Percentiles rank a stretch among this genome's conserved stretches.
These are phyloP conservation scores for Xylaria sp. DNA, from an alignment of 2,329 filamentous ascomycete genomes.

Conservation along the genomic window DNA sequence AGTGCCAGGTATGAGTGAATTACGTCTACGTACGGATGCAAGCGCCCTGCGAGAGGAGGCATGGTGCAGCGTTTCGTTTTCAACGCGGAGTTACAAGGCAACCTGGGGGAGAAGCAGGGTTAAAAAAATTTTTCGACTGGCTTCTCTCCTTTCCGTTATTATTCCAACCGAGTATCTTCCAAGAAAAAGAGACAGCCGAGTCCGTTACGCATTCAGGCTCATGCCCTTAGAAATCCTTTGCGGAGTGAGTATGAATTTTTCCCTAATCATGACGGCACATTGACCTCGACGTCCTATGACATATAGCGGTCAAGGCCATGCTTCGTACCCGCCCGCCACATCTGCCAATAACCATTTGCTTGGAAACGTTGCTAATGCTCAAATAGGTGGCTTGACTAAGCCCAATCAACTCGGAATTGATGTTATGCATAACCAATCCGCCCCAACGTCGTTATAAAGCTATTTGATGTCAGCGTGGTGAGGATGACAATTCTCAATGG, in stretches of 20 bases:
- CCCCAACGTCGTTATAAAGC: not conserved
- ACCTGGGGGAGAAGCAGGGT: slow-evolving; percentile 9
- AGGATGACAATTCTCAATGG: slow-evolving; percentile 8
- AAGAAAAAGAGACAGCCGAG: slow-evolving; percentile 1
- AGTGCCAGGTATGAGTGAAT: slow-evolving; percentile 27
- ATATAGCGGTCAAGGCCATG: slow-evolving; percentile 25
- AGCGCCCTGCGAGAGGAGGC: slow-evolving; percentile 16
- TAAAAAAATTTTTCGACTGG: not conserved
- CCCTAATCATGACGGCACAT: slow-evolving; percentile 10
- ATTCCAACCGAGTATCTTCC: slow-evolving; percentile 13
- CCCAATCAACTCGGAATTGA: slow-evolving; percentile 18
- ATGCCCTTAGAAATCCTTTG: slow-evolving; percentile 24
- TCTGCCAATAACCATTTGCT: not conserved
- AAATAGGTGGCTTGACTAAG: slow-evolving; percentile 16
- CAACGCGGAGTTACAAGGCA: slow-evolving; percentile 16
- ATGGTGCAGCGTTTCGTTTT: slow-evolving; percentile 12
- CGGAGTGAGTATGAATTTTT: slow-evolving; percentile 16
- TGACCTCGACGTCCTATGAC: slow-evolving; percentile 21
- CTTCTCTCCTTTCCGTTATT: slow-evolving; percentile 9
- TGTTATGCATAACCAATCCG: slow-evolving; percentile 26
- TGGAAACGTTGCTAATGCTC: slow-evolving; percentile 22
- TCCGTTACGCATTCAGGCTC: slow-evolving; percentile 19
- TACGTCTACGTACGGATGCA: slow-evolving; percentile 31
- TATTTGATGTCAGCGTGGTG: slow-evolving; percentile 4
- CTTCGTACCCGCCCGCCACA: slow-evolving; percentile 24